phyloP scores from a whole-genome alignment of 768 basidiomycete species.

The Daedaleopsis sinensis region DNA sequence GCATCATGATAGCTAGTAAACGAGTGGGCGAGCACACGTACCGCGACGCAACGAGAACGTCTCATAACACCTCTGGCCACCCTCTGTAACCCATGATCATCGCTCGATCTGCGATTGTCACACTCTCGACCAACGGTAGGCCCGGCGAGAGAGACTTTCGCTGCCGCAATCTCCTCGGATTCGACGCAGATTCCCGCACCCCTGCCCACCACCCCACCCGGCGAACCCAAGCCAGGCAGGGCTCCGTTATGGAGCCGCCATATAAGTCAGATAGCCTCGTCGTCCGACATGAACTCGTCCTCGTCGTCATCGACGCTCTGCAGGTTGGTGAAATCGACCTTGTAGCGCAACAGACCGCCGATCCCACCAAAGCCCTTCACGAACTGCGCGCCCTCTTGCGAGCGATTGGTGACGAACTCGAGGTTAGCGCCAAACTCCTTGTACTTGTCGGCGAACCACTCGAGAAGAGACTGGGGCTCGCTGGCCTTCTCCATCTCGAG shows the following conservation, averaged over 20 bases:
- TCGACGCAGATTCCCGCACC: constrained; percentile 6
- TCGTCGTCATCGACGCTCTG: constrained; percentile 77
- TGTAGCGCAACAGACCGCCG: constrained; percentile 94
- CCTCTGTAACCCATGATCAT: neutral
- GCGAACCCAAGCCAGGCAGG: constrained; percentile 64
- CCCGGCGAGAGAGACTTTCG: neutral
- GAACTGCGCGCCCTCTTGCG: constrained; percentile 97
- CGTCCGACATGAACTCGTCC: constrained; percentile 82
- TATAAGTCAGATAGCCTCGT: constrained; percentile 82
- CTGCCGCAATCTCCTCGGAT: neutral
- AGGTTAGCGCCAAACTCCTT: constrained; percentile 96
- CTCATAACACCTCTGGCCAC: neutral
- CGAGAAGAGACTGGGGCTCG: constrained; percentile 87
- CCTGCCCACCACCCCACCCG: constrained; percentile 59
- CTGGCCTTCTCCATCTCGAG: constrained; percentile 89
- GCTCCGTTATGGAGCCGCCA: constrained; percentile 83
- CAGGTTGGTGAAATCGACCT: constrained; percentile 92
- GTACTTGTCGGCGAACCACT: constrained; percentile 99
- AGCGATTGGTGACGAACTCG: constrained; percentile 95
- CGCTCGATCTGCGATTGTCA: neutral
- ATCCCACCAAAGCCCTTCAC: constrained; percentile 99
- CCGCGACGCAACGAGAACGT: neutral
- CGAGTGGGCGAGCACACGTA: neutral
- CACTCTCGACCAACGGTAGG: neutral
- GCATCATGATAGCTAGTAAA: too few relatives aligned